Conservation (phyloP, 2,329 filamentous ascomycete genomes). For the Diaporthe citri region DNA sequence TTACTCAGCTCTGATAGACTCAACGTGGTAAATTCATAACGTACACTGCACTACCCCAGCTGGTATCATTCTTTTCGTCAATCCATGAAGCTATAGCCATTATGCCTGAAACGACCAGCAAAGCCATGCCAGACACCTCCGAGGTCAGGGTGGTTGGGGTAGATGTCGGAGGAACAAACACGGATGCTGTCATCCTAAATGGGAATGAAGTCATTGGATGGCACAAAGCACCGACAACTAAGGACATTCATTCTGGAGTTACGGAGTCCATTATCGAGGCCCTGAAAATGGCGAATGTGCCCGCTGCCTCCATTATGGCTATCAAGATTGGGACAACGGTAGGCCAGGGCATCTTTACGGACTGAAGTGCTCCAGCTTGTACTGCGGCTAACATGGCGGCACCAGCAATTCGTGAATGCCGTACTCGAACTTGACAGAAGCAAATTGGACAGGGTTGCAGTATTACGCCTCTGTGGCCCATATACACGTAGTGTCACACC, state of each 20-base stretch:
- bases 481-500: constrained; percentile 6
- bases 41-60: not conserved
- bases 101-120: not conserved
- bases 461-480: constrained; percentile 10
- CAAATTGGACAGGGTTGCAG: constrained; percentile 5
- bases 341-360: not conserved
- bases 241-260: constrained; percentile 5
- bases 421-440: not conserved
- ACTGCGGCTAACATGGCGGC: not conserved
- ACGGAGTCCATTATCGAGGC: not conserved
- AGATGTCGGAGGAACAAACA: constrained; percentile 18
- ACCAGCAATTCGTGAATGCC: constrained; percentile 13
- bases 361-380: accelerated
- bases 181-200: not conserved
- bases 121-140: not conserved
- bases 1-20: not conserved
- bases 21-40: not conserved
- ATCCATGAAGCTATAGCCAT: not conserved
- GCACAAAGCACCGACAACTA: constrained; percentile 13
- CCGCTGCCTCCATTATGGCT: not conserved
- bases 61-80: not conserved
- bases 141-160: not conserved
- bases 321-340: constrained; percentile 29
- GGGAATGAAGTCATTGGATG: not conserved
- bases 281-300: not conserved